Conservation (phyloP, 1,284 basidiomycete species). For the Cerrena zonata region DNA sequence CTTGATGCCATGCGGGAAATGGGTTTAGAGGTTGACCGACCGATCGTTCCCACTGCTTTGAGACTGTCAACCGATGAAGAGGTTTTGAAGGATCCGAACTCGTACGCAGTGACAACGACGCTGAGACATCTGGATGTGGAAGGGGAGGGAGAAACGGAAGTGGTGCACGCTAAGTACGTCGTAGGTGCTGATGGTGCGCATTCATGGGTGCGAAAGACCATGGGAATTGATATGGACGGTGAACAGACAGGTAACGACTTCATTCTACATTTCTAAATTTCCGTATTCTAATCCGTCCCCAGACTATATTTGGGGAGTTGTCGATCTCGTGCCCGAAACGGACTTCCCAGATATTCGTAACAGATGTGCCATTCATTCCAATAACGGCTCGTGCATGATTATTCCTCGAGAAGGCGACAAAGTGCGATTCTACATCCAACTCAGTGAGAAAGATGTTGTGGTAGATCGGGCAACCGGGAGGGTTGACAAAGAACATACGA, state of each 20-base stretch:
- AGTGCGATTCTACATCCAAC: conserved; percentile 71
- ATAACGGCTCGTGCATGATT: conserved; percentile 52
- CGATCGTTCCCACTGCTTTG: conserved; percentile 45
- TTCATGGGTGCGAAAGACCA: conserved; percentile 69
- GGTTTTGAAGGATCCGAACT: conserved; percentile 34
- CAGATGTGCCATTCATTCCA: conserved; percentile 51
- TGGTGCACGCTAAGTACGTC: conserved; percentile 47
- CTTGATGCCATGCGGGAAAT: conserved; percentile 47
- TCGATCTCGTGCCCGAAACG: background rate
- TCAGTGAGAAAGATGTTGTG: conserved; percentile 38
- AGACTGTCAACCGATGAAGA: conserved; percentile 38
- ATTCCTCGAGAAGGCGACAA: conserved; percentile 71
- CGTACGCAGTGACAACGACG: conserved; percentile 55
- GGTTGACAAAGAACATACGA: background rate
- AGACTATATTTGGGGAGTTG: background rate
- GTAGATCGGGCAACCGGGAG: background rate
- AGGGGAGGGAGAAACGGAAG: conserved; percentile 32
- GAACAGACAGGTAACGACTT: conserved; percentile 52
- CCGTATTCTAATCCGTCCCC: background rate
- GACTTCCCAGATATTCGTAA: background rate
- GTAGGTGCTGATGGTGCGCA: conserved; percentile 65
- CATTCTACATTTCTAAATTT: conserved; percentile 15
- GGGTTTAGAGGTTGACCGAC: conserved; percentile 50
- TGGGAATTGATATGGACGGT: conserved; percentile 69
- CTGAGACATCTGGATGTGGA: conserved; percentile 29